Base-by-base conservation (phyloP, 2,329 filamentous ascomycete species). In the Monosporascus sp. region DNA sequence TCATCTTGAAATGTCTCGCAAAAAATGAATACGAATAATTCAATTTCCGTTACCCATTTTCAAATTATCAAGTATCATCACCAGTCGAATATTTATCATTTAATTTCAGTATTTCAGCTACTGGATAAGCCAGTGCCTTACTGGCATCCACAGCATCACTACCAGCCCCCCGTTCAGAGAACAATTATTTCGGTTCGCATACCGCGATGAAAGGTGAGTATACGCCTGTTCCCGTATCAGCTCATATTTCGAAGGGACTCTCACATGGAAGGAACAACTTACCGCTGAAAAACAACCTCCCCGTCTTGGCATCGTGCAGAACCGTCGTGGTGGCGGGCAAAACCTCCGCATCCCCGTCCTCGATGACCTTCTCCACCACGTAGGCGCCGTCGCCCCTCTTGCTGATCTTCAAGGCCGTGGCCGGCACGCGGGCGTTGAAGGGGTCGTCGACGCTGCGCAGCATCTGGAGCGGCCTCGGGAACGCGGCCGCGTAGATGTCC, bases 271-370 rank as follows among this genome's bases (percentile, higher is more conserved):
- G 9, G 38, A 18, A n/a, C 14, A 59, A 59, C 58, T 56, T 54
- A 66, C 65, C 54, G 27, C 58, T 55, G 18, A 65, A 52, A 38
- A 67, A 67, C 41, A 67, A 38, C 25, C 60, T 60, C 9, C 64
- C 62, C 0, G 64, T 66, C 48, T 57, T 60, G 11, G 59, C 61
- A 51, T 67, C 64, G 37, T 65, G 64, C 17, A 67, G 49, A 7
- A 58, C 65, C 0, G 56, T 60, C 22, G 64, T 66, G 7, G 60
- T 34, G 6, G 51, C 60, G 4, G 63, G 60, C 11, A 67, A 52
- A 9, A 64, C 55, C 49, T 63, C 63, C 1, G 51, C 60, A 8
- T 55, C 27, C 0, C 57, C 54, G 49, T 67, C 65, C 52, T 67
- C 65, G 7, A 67, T 51, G 3, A 64, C 48, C 56, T 67, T 67